phyloP scores from a whole-genome alignment of 1,284 basidiomycete species.

The Athelia psychrophila region DNA sequence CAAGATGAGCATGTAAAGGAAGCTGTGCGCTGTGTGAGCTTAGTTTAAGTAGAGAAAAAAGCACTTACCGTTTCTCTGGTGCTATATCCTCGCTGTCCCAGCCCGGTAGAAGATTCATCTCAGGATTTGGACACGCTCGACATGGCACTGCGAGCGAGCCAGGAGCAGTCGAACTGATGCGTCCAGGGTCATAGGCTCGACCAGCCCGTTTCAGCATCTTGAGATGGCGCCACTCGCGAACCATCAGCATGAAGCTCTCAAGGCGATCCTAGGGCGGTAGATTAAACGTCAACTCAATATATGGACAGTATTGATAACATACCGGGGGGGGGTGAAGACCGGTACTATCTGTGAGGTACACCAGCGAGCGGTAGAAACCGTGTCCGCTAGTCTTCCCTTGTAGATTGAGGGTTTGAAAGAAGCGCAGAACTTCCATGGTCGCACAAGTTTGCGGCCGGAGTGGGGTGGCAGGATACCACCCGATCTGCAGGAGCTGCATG shows the following conservation, averaged over 20 bases:
- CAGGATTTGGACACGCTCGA: constrained; percentile 15
- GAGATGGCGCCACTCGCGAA: not conserved
- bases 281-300: not conserved
- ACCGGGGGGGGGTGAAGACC: constrained; percentile 1
- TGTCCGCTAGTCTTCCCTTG: constrained; percentile 9
- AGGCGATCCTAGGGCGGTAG: not conserved
- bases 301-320: not conserved
- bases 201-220: constrained; percentile 1
- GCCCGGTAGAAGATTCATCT: constrained; percentile 6
- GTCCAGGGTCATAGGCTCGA: constrained; percentile 8
- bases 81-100: constrained; percentile 8
- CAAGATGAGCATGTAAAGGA: constrained; percentile 11
- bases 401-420: constrained; percentile 15
- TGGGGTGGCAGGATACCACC: constrained; percentile 16
- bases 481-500: constrained; percentile 13
- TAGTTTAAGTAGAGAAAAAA: not conserved
- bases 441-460: constrained; percentile 15
- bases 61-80: constrained; percentile 5
- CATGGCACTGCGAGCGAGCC: constrained; percentile 10
- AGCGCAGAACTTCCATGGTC: constrained; percentile 12
- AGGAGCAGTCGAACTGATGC: constrained; percentile 5
- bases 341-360: constrained; percentile 8
- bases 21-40: constrained; percentile 3
- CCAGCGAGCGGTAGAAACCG: constrained; percentile 14
- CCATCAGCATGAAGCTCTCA: not conserved